Conservation (phyloP, 2,329 filamentous ascomycete species). For the Trichoderma citrinoviride region DNA sequence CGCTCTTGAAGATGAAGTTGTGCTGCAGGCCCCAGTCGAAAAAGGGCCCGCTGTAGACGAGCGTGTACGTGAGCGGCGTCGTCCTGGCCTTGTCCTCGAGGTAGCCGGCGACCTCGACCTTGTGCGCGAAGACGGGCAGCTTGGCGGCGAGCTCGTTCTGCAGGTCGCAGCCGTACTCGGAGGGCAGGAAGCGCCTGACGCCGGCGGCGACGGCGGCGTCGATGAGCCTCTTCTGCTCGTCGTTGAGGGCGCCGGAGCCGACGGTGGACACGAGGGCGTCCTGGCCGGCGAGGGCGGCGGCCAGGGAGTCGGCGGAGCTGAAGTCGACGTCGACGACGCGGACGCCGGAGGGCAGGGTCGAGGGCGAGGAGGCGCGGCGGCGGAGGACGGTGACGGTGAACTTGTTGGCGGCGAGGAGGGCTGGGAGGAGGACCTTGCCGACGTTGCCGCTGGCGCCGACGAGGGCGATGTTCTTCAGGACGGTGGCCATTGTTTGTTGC, state of each 20-base stretch:
- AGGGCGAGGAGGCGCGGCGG: slow-evolving; percentile 40
- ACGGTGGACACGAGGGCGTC: slow-evolving; percentile 52
- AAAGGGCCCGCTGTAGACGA: slow-evolving; percentile 53
- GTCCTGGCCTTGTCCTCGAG: slow-evolving; percentile 42
- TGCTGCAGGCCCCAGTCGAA: slow-evolving; percentile 54
- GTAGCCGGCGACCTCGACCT: slow-evolving; percentile 43
- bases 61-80: slow-evolving; percentile 52
- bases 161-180: slow-evolving; percentile 50
- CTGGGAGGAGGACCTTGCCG: slow-evolving; percentile 34
- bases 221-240: slow-evolving; percentile 43
- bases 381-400: slow-evolving; percentile 40
- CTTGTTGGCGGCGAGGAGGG: slow-evolving; percentile 32
- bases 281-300: slow-evolving; percentile 50
- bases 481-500: slow-evolving; percentile 29
- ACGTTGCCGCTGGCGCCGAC: slow-evolving; percentile 39
- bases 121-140: slow-evolving; percentile 53
- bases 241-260: slow-evolving; percentile 39
- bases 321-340: slow-evolving; percentile 40
- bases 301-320: slow-evolving; percentile 47
- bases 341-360: slow-evolving; percentile 32
- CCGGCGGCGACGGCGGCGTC: slow-evolving; percentile 59
- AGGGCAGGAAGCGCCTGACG: slow-evolving; percentile 60
- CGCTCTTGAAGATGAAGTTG: slow-evolving; percentile 45
- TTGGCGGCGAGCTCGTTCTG: slow-evolving; percentile 33
- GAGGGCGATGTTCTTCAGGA: slow-evolving; percentile 40